Evolutionary conservation across 306 rosid genomes (phyloP).

Genomic region (Ormosia semicastrata): DNA sequence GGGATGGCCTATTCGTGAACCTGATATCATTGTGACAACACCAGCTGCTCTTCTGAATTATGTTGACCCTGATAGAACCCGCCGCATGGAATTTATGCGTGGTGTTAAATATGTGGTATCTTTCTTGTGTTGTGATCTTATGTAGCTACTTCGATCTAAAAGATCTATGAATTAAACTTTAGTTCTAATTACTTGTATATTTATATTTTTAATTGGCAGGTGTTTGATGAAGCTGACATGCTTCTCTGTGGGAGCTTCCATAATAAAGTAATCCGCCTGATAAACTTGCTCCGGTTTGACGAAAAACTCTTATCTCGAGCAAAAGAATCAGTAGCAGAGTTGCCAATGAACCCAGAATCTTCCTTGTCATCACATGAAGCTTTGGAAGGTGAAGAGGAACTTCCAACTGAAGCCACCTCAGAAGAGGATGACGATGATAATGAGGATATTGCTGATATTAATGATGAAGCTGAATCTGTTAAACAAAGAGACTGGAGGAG

Average conservation of each 20-base stretch:
- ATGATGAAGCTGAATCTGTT: constrained; percentile 38
- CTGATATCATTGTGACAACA: constrained; percentile 86
- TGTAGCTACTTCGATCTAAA: neutral
- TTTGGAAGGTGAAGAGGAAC: constrained; percentile 54
- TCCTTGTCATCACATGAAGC: constrained; percentile 37
- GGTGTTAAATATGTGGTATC: constrained; percentile 85
- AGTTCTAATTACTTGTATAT: neutral
- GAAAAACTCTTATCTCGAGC: constrained; percentile 70
- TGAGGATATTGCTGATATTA: constrained; percentile 35
- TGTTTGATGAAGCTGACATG: constrained; percentile 99
- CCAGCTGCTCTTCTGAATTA: constrained; percentile 92
- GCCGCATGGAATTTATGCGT: constrained; percentile 60
- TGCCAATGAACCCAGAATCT: constrained; percentile 41
- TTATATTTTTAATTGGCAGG: constrained; percentile 48
- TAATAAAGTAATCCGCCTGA: constrained; percentile 86
- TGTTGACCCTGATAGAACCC: constrained; percentile 60
- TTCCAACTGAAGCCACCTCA: constrained; percentile 36
- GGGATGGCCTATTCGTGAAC: constrained; percentile 88
- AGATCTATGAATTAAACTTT: neutral
- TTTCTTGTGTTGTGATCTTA: constrained; percentile 17
- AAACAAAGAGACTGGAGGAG: constrained; percentile 73
- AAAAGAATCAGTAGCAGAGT: constrained; percentile 43
- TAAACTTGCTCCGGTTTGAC: constrained; percentile 80
- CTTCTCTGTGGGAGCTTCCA: constrained; percentile 93
- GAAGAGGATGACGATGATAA: constrained; percentile 53